Base-by-base conservation (phyloP, 1,284 basidiomycete species). In the Rhodofomes roseus region DNA sequence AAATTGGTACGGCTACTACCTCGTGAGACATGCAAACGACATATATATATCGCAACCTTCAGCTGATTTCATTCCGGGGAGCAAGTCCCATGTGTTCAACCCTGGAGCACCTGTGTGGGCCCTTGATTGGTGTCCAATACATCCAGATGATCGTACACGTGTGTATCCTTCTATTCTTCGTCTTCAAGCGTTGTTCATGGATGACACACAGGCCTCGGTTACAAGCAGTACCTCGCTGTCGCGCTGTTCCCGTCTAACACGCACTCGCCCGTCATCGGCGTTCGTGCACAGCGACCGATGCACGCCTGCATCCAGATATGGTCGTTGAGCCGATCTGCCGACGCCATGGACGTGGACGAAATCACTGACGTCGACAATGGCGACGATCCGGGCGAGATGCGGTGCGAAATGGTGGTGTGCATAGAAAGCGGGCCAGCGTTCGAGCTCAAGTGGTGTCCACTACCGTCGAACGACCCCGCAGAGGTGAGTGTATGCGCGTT, bases 71-170 rank as follows among this genome's bases (percentile, higher is more conserved):
- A 75, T 83, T 50, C 72, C 80, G 2, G 80, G 77, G 40, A 83
- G 81, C 61, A 75, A 79, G 31, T 79, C 86, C 0, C 81, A 89
- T 62, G 76, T 93, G 0, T 88, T 96, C 73, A 90, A 89, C 62
- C 88, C 90, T 0, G 95, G 95, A 1, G 89, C 87, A 2, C 90
- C 92, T 0, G 89, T 93, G 16, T 94, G 90, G 87, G 91, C 86
- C 0, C 70, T 96, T 20, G 93, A 95, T 66, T 97, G 95, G 94
- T 94, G 93, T 70, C 94, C 95, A 1, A 85, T 87, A 20, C 81
- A 89, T 60, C 77, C 81, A 25, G 76, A 79, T 27, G 85, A 89
- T 55, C 80, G 86, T 55, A 65, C 74, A 53, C 68, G 90, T 90
- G 63, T 62, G 79, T 69, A n/a, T 25, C 16, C 12, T 14, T 9